Evolutionary conservation across 2,329 filamentous ascomycete species (phyloP), one percentile per base, ranked within the genome.

Genomic region (Colletotrichum cuscutae): DNA sequence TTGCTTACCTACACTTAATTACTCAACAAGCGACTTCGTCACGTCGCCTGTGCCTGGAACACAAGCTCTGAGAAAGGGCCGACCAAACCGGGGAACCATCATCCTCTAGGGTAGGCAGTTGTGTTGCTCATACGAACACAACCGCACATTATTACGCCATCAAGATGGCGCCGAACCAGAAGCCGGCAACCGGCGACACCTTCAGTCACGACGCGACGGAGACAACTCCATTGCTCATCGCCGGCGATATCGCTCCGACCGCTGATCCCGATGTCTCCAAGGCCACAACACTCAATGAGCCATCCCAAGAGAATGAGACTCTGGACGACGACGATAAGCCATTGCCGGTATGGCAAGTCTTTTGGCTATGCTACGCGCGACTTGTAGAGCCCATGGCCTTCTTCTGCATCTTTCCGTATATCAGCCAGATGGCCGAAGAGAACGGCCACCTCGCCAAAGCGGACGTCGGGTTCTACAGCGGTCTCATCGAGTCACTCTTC

Each of bases 381-480:
- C 79, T 94, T 30, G 85, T 94, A 57, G 94, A 96, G 78, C 93
- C 94, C 1, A 88, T 95, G 53, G 92, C 93, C n/a, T 96, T 94
- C 84, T 96, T 95, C 84, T 90, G 88, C 79, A 94, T 96, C 80
- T 93, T 96, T 77, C 93, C 94, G 1, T 96, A 93, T 82, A 89
- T 97, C 81, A 94, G 91, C 77, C 86, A 92, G 78, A 96, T 96
- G 94, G 90, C 94, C 49, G 85, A 89, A 80, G 85, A 89, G 69
- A 92, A 91, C 71, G 93, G 93, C 11, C 78, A 85, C 12, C 82
- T 96, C 2, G 80, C 86, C 1, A 84, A 89, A 57, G 83, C 87
- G n/a, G 91, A 95, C 79, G 90, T 95, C 4, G 94, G 94, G 2
- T 96, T 95, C 83, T 96, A 95, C 84, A 90, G 87, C 70, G 94